Base-by-base conservation (phyloP, 202 grass and related monocot species). In the Panicum virgatum region DNA sequence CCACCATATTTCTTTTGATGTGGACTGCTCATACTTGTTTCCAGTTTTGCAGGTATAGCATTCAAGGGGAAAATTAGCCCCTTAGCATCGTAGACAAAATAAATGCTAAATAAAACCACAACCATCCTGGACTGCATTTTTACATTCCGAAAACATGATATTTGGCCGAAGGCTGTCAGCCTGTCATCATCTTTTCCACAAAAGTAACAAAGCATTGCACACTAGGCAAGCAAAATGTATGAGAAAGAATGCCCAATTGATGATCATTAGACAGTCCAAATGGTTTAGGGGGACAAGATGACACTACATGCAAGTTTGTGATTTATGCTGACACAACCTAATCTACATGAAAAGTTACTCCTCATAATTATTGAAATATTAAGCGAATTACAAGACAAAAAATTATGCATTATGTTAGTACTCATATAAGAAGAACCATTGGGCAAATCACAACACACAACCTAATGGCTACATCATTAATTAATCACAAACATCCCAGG, bases 351-450 rank as follows among this genome's bases (percentile, higher is more conserved):
- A 52, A 57, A 66, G 30, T 64, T 19, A 53, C 13, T 29, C 11
- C 13, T 29, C 11, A 50, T 16, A 36, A 51, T 66, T 29, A 34
- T 43, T 19, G 2, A 43, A 83, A 72, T 34, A 66, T 62, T 72
- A 19, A 14, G 13, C 19, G 22, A 72, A 48, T 12, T 16, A 62
- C 14, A 56, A 43, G 48, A 9, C 34, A 43, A 19, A 19, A 54
- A 56, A 12, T 3, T 53, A 73, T 37, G 16, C 13, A 15, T 4
- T 50, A 30, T 0, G 10, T 72, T 72, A 29, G 12, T 48, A 48
- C 42, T n/a, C 16, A n/a, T n/a, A n/a, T n/a, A n/a, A n/a, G n/a
- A n/a, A n/a, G 16, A 81, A 75, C 46, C 46, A 57, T 30, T 79
- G 18, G n/a, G 8, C 47, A 46, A 25, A 53, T 32, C 5, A 29